A percentile compares a stretch with the other conserved stretches of the same genome.
These are phyloP conservation scores for Claviceps spartinae DNA, from an alignment of 2,329 filamentous ascomycete species.

Conservation along the genomic window DNA sequence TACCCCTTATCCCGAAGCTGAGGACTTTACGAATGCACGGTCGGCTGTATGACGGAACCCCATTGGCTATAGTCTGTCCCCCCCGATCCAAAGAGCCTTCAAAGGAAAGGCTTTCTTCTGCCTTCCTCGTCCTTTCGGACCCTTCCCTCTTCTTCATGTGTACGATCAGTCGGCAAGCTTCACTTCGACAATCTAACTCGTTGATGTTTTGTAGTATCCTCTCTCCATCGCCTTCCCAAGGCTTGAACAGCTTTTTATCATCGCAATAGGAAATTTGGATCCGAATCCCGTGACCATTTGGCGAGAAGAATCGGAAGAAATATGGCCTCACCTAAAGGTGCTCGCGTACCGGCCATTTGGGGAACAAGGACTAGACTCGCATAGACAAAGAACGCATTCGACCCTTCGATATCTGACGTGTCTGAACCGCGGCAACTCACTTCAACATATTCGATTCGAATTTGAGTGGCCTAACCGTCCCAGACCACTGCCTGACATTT, in stretches of 20 bases:
- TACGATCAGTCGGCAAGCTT: too few relatives aligned
- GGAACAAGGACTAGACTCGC: too few relatives aligned
- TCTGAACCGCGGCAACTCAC: slow-evolving; percentile 7
- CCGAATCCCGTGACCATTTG: neutral
- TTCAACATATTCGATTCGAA: slow-evolving; percentile 19
- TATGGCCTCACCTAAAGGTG: neutral
- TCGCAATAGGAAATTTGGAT: too few relatives aligned
- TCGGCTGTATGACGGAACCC: slow-evolving; percentile 7
- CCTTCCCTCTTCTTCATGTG: too few relatives aligned
- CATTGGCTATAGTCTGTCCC: slow-evolving; percentile 3
- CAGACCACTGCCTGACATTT: too few relatives aligned
- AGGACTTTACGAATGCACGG: slow-evolving; percentile 14
- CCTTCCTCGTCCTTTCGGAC: too few relatives aligned
- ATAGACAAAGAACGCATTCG: neutral
- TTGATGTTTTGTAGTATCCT: slow-evolving; percentile 10
- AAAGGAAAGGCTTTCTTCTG: too few relatives aligned
- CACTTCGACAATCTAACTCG: neutral
- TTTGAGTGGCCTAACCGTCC: too few relatives aligned
- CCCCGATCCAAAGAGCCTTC: neutral
- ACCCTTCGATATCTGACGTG: slow-evolving; percentile 14
- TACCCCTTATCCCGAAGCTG: slow-evolving; percentile 15
- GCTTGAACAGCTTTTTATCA: too few relatives aligned
- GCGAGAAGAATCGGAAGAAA: slow-evolving; percentile 8
- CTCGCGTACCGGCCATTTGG: slow-evolving; percentile 8
- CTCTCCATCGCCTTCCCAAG: slow-evolving; percentile 8